A percentile compares a stretch with the other conserved stretches of the same genome.
phyloP scores from a whole-genome alignment of 345 rosid species.

The Heritiera fomes region DNA sequence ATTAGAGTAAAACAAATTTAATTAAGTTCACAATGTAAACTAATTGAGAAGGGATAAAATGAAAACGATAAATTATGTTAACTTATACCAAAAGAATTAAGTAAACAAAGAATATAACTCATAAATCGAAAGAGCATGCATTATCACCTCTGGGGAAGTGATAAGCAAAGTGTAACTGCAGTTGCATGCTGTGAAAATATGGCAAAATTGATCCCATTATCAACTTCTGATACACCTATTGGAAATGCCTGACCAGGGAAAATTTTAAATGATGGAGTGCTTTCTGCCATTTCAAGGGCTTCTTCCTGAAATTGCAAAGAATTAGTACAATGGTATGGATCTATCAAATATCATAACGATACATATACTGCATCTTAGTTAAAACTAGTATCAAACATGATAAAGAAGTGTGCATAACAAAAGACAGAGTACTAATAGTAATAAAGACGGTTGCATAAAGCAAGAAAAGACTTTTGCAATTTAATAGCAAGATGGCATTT shows the following conservation, averaged over 20 bases:
- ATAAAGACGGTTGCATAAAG: not conserved
- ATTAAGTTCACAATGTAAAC: not conserved
- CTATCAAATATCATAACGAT: not conserved
- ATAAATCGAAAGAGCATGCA: conserved; percentile 10
- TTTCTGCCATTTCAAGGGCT: conserved; percentile 43
- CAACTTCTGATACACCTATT: conserved; percentile 74
- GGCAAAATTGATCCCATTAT: conserved; percentile 80
- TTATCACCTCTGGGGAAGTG: conserved; percentile 62
- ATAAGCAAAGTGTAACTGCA: conserved; percentile 75
- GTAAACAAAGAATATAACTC: not conserved
- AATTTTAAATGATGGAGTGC: conserved; percentile 38
- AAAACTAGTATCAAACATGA: not conserved
- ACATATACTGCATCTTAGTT: not conserved
- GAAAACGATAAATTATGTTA: not conserved
- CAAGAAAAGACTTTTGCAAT: not conserved
- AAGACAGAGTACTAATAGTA: not conserved
- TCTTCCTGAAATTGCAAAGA: conserved; percentile 49
- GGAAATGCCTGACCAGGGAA: conserved; percentile 79
- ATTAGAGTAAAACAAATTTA: not conserved
- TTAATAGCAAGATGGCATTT: not conserved
- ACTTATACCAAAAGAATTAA: not conserved
- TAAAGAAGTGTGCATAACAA: not conserved
- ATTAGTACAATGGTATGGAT: not conserved
- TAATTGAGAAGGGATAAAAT: not conserved
- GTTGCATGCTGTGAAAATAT: conserved; percentile 83